Evolutionary conservation across 1,284 basidiomycete genomes (phyloP), one percentile per base, ranked within the genome.

Genomic region (Phellinidium pouzarii): DNA sequence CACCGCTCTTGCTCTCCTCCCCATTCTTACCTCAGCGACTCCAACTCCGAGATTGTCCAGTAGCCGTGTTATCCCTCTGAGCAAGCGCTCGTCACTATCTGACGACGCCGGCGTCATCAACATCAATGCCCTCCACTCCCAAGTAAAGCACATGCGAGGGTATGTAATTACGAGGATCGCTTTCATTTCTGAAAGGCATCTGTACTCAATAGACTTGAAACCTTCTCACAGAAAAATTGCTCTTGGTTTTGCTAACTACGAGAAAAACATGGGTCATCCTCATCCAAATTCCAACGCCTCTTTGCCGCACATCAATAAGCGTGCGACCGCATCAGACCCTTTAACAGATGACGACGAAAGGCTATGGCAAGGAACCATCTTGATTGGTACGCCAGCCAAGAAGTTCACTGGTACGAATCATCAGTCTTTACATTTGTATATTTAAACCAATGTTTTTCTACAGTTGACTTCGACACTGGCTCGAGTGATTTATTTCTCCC

Each of bases 381-480:
- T 22, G 12, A 50, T 56, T 37, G 54, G 54, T 29, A 56, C 54
- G 8, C 54, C 54, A 9, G 49, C 54, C 2, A 34, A 37, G 27
- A 42, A 45, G 7, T 56, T 36, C 34, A 44, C 41, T 17, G 50
- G 54, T 56, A 20, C n/a, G n/a, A 14, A 26, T 34, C 9, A 17
- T 19, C 25, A 42, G 31, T n/a, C 22, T 29, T 19, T 25, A 25
- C 29, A 36, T 29, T 11, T 26, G 11, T 20, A 34, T n/a, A n/a
- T 8, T 47, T 14, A n/a, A 12, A 11, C 3, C n/a, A 2, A 47
- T 47, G 26, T 34, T n/a, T 19, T 20, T 14, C 8, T 42, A 23
- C 34, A 60, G 60, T 61, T 20, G 60, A 60, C 37, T 61, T 61
- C 44, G 60, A 61, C 51, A 60, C 59, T 9, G 57, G 60, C 2